Evolutionary conservation across 495 filamentous ascomycete species (phyloP).

Genomic region (Penicillium turbatum): DNA sequence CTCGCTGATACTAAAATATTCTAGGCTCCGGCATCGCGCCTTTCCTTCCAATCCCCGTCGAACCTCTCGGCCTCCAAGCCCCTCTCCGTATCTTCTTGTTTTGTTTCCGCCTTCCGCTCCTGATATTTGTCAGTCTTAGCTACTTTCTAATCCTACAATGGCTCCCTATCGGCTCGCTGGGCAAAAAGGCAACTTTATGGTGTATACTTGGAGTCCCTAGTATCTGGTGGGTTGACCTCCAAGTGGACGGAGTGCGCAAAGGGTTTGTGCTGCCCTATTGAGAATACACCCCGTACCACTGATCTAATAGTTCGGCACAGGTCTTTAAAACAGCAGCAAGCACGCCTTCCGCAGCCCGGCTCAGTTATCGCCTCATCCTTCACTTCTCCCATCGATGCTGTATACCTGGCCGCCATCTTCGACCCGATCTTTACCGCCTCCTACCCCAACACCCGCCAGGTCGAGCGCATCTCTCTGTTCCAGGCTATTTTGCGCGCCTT

Average conservation of each 20-base stretch:
- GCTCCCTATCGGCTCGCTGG: slow-evolving; percentile 74
- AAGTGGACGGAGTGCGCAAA: slow-evolving; percentile 91
- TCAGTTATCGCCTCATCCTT: slow-evolving; percentile 84
- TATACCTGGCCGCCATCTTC: slow-evolving; percentile 97
- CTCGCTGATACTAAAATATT: slow-evolving; percentile 5
- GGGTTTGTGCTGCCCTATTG: slow-evolving; percentile 49
- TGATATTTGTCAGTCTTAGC: slow-evolving; percentile 59
- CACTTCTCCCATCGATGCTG: slow-evolving; percentile 85
- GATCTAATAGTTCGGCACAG: slow-evolving; percentile 22
- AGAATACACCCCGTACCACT: background rate
- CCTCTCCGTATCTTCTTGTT: slow-evolving; percentile 69
- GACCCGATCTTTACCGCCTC: slow-evolving; percentile 87
- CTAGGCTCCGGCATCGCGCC: slow-evolving; percentile 93
- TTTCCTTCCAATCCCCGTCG: slow-evolving; percentile 74
- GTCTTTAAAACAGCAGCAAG: slow-evolving; percentile 56
- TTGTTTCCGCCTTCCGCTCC: slow-evolving; percentile 70
- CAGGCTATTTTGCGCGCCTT: slow-evolving; percentile 72
- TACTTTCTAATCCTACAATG: slow-evolving; percentile 83
- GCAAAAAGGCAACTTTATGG: slow-evolving; percentile 83
- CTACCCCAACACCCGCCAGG: slow-evolving; percentile 67
- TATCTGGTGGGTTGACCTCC: slow-evolving; percentile 96
- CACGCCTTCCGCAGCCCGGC: slow-evolving; percentile 67
- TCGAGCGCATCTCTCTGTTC: slow-evolving; percentile 71
- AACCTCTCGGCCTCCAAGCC: slow-evolving; percentile 55
- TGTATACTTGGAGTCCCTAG: slow-evolving; percentile 77